Base-by-base conservation (phyloP, 352 stramenopile species). In the Phytopythium sindhum region DNA sequence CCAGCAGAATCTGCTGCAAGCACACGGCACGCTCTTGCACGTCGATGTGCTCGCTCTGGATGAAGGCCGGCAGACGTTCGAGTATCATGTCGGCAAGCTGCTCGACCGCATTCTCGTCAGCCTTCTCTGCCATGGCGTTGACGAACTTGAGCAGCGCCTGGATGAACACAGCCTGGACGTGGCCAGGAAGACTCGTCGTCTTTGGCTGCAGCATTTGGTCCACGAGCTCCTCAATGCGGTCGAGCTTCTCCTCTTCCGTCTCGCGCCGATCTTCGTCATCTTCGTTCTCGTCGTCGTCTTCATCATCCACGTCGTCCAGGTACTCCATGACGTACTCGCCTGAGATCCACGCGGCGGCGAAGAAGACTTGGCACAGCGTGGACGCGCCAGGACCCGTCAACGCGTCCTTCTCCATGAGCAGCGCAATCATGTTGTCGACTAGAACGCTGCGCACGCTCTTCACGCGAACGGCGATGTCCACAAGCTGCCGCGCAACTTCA, bases 391-490 rank as follows among this genome's bases (percentile, higher is more conserved):
- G 81, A 2, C 82, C 79, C 54, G 78, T 93, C 23, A 95, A 60
- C 14, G 80, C 81, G 61, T 96, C 70, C 76, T 84, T 83, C 66
- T 98, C 91, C 62, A 97, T 80, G 33, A 99, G 70, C 57, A 99
- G 65, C 24, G 95, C 87, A 48, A 98, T 86, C 82, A 98, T 98
- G 65, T 95, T 91, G 50, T 97, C 87, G 8, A 99, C 96, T 56
- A 98, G 91, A 69, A 98, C 97, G 33, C 81, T 85, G 56, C 98
- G 91, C 23, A 99, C 95, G 42, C 88, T 96, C 68, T 98, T 94
- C 5, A 99, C 98, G 47, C 97, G 91, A 61, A 99, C 88, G 0
- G 94, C 88, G 60, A 99, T 97, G 70, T 99, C 97, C 24, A 98
- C 88, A 52, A 99, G 90, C 75, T 99, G 97, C 7, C 87, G 82